Evolutionary conservation across 768 basidiomycete genomes (phyloP), one percentile per base, ranked within the genome.

Genomic region (Lenzites betulinus): DNA sequence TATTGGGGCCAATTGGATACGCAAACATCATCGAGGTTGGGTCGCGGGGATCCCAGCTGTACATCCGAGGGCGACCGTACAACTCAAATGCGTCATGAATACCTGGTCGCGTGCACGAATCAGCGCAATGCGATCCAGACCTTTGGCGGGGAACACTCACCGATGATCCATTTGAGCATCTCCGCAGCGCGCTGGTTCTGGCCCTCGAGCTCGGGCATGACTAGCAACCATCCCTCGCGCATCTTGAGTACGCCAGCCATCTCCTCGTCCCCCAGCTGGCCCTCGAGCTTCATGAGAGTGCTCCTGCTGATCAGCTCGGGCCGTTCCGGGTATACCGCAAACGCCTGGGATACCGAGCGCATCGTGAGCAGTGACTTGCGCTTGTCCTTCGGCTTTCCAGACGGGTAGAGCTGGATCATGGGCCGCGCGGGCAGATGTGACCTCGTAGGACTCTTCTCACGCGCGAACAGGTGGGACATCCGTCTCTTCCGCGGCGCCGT

Each of bases 251-350:
- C 74, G 22, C 76, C 84, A n/a, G 82, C 78, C 12, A 90, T 85
- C 26, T 85, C 80, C 69, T 95, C 91, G 30, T 89, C 87, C 2
- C 90, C 89, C 54, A 97, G 82, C 25, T 81, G 75, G 11, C 93
- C 96, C 70, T 98, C 95, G 7, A 98, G 70, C 72, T 98, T 98
- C 77, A 98, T 88, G 65, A 99, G 76, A 0, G 93, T 94, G 64
- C 93, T 95, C 67, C 86, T 80, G 63, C 82, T 88, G 74, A 98
- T 95, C 64, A 97, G 76, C 66, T 94, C 92, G 11, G 93, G 92
- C n/a, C 93, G 84, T 71, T 98, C 96, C 1, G 96, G 96, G 71
- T 95, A 99, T 9, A 99, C 93, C 2, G 93, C 92, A 70, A 95
- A 97, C 18, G 89, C 92, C 75, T 97, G 93, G 0, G 88, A 84